phyloP scores from a whole-genome alignment of 2,329 filamentous ascomycete genomes.

The Paraphaeosphaeria minitans region DNA sequence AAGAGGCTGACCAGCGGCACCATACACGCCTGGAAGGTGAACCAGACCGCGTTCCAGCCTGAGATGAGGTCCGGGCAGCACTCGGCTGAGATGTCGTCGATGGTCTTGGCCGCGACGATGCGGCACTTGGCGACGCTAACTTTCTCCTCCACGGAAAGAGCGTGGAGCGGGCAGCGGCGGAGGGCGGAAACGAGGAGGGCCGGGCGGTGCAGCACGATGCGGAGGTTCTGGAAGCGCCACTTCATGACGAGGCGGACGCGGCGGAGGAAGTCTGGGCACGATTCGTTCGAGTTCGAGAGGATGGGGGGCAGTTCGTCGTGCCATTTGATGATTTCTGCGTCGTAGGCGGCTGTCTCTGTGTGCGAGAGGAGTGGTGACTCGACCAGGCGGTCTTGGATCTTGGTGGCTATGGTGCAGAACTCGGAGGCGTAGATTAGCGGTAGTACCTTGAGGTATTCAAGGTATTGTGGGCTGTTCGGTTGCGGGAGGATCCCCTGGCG shows the following conservation, averaged over 20 bases:
- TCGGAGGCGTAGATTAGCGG: constrained; percentile 77
- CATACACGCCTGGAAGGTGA: constrained; percentile 80
- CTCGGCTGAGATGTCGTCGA: constrained; percentile 72
- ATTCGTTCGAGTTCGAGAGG: constrained; percentile 56
- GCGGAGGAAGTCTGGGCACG: constrained; percentile 72
- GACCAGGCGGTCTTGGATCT: constrained; percentile 76
- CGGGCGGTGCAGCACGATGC: constrained; percentile 76
- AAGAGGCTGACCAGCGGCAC: constrained; percentile 77
- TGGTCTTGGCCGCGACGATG: constrained; percentile 70
- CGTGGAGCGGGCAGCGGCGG: constrained; percentile 58
- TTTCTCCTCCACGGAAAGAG: constrained; percentile 65
- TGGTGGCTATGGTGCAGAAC: constrained; percentile 79
- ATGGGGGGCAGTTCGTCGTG: constrained; percentile 68
- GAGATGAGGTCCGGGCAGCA: constrained; percentile 76
- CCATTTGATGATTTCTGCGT: constrained; percentile 73
- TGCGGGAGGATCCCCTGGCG: constrained; percentile 25
- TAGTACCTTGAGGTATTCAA: constrained; percentile 68
- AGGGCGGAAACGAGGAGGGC: constrained; percentile 69
- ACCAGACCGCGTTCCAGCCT: constrained; percentile 82
- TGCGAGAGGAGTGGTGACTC: constrained; percentile 70
- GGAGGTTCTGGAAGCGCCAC: constrained; percentile 80
- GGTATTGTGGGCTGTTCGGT: constrained; percentile 42
- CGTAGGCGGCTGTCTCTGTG: constrained; percentile 69
- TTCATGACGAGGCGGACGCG: constrained; percentile 77
- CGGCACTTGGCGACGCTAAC: constrained; percentile 71